Base-by-base conservation (phyloP, 2,329 filamentous ascomycete genomes). In the Claviceps fusiformis region DNA sequence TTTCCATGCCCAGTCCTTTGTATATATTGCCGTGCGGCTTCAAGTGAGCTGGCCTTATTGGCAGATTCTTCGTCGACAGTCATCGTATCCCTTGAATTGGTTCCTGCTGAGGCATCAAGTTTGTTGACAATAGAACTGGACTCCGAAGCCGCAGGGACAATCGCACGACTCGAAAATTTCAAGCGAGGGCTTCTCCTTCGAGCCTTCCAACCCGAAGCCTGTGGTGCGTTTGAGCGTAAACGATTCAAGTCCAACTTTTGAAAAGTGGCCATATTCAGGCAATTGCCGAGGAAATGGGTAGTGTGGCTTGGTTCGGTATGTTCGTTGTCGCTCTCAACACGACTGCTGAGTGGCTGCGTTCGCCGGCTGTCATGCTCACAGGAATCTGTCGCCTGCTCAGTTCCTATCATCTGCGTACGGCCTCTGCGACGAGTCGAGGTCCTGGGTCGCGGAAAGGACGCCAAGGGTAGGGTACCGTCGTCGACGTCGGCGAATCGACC, bases 391-490 rank as follows among this genome's bases (percentile, higher is more conserved):
- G 45, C 19, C 5, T 24, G 43, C 17, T 48, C 41, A 13, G 13
- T 37, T 11, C 35, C 54, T 49, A 55, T 56, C 10, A 55, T 33
- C 37, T 56, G 44, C 19, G 52, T 43, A 50, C 62, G 62, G 50
- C 62, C 61, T 10, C 61, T 63, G 5, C 66, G 67, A 50, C 68
- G 67, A 27, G 64, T 55, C 17, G 62, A 60, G n/a, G 60, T 65
- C 44, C 56, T 62, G 17, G 61, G 58, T 11, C 51, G 58, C 11
- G 59, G 54, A 15, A 57, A 58, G 31, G 54, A 56, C 19, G 54
- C 59, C 48, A 48, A 49, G 27, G 60, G 50, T n/a, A 64, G 48
- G 48, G 65, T 61, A 54, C 65, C 62, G n/a, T 61, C 61, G 15
- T 63, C 59, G 24, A 66, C 58, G 27, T 59, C 59, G 24, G 57